Base-by-base conservation (phyloP, 495 filamentous ascomycete genomes). In the Xylaria nigripes region DNA sequence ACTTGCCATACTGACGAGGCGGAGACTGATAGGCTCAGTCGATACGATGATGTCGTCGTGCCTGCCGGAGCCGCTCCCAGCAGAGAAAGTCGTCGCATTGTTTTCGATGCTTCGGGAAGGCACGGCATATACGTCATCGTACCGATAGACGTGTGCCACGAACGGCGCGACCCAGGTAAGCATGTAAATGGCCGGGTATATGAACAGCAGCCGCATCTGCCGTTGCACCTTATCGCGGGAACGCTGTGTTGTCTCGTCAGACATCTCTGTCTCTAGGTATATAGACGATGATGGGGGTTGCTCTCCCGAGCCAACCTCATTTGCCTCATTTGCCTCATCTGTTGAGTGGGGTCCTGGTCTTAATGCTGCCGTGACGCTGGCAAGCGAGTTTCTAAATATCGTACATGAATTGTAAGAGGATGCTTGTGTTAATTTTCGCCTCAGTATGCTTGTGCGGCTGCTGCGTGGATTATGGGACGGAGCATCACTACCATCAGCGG, bases 91-190 rank as follows among this genome's bases (percentile, higher is more conserved):
- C 3, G 38, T 30, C 22, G 3, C n/a, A 19, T 9, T 16, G 18
- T 6, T 16, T 16, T 10, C 23, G 29, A 13, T 32, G 8, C 30
- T 36, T 3, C 2, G 44, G 36, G 41, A 16, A 24, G 21, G 19
- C 12, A 23, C 2, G 5, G 12, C 15, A 41, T 72, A 79, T 47
- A 67, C 59, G 59, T 85, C 76, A 47, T 76, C 72, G 68, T 83
- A 87, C 36, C 76, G 73, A 34, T 82, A 59, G 48, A 77, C 72
- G 64, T 89, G 81, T 22, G 70, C 72, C 13, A 84, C 67, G 62
- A 89, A 86, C 12, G 86, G 85, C n/a, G 82, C 66, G 32, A 85
- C 63, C 86, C 86, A 90, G 68, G 86, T 78, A 23, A 81, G 59
- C n/a, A 84, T 72, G 70, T 89, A 89, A 46, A 83, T 72, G 13